Conservation (phyloP, 2,329 filamentous ascomycete species). For the Clarireedia homoeocarpa region DNA sequence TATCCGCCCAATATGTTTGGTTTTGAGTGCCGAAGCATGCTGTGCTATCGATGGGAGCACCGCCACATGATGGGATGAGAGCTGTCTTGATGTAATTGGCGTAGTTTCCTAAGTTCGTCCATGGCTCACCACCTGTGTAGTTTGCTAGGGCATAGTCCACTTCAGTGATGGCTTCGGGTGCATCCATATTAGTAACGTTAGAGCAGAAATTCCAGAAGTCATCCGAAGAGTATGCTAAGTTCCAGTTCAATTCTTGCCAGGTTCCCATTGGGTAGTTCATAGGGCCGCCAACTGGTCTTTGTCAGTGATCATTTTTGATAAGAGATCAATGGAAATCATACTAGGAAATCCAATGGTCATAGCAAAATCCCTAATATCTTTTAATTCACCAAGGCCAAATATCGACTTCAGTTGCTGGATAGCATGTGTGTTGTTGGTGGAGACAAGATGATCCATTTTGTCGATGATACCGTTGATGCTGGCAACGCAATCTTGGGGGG, state of each 20-base stretch:
- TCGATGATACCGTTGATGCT: slow-evolving; percentile 42
- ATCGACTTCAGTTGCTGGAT: slow-evolving; percentile 39
- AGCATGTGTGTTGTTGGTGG: slow-evolving; percentile 34
- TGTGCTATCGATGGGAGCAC: slow-evolving; percentile 34
- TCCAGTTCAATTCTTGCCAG: slow-evolving; percentile 48
- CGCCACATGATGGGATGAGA: slow-evolving; percentile 36
- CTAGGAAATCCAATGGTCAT: slow-evolving; percentile 39
- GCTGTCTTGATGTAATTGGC: slow-evolving; percentile 42
- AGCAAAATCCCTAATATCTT: slow-evolving; percentile 39
- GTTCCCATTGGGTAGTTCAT: slow-evolving; percentile 42
- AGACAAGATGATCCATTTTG: slow-evolving; percentile 40
- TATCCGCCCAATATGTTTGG: slow-evolving; percentile 36
- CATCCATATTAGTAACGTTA: slow-evolving; percentile 40
- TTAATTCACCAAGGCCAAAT: slow-evolving; percentile 39
- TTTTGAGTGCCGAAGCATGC: slow-evolving; percentile 37
- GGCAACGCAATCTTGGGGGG: slow-evolving; percentile 40
- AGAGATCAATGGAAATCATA: background rate
- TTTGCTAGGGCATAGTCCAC: slow-evolving; percentile 39
- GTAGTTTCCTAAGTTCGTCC: slow-evolving; percentile 44
- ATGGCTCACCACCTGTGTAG: slow-evolving; percentile 41
- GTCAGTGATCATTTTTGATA: slow-evolving; percentile 4
- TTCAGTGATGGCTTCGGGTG: slow-evolving; percentile 35
- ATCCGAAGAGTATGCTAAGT: slow-evolving; percentile 31
- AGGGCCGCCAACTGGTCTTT: slow-evolving; percentile 32
- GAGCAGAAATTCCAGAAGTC: slow-evolving; percentile 46